Conservation (phyloP, 495 filamentous ascomycete genomes). For the Penicillium alfredii region DNA sequence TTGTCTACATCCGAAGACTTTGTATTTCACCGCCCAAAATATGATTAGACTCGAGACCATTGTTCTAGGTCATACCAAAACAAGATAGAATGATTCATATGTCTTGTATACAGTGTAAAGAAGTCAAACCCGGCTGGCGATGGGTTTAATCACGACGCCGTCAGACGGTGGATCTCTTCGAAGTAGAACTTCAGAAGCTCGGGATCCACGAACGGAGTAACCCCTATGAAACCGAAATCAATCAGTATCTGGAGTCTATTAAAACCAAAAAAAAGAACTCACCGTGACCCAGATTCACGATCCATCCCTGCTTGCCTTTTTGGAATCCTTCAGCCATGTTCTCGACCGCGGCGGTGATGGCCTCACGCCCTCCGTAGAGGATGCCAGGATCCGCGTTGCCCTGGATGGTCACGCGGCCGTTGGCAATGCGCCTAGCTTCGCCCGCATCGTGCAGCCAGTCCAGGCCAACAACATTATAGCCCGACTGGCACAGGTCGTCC, state of each 20-base stretch:
- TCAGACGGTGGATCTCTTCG: constrained; percentile 74
- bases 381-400: constrained; percentile 94
- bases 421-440: constrained; percentile 71
- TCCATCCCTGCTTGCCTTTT: constrained; percentile 82
- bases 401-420: constrained; percentile 73
- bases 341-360: constrained; percentile 74
- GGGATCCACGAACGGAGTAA: constrained; percentile 89
- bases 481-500: constrained; percentile 76
- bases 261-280: constrained; percentile 20
- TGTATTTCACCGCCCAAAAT: constrained; percentile 9
- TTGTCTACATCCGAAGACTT: constrained; percentile 45
- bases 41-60: too few relatives aligned
- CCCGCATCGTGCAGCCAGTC: constrained; percentile 93
- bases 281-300: constrained; percentile 87
- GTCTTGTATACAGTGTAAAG: too few relatives aligned
- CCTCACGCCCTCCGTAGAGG: constrained; percentile 73
- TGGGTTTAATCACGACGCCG: too few relatives aligned
- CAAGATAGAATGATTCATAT: too few relatives aligned
- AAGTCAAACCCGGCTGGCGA: too few relatives aligned
- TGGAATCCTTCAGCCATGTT: constrained; percentile 83
- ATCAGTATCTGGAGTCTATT: constrained; percentile 14
- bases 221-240: constrained; percentile 48
- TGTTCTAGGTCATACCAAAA: too few relatives aligned
- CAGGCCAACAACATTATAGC: constrained; percentile 87
- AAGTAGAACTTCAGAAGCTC: constrained; percentile 91